Evolutionary conservation across 768 basidiomycete genomes (phyloP).

Genomic region (Rhodotorula kratochvilovae): DNA sequence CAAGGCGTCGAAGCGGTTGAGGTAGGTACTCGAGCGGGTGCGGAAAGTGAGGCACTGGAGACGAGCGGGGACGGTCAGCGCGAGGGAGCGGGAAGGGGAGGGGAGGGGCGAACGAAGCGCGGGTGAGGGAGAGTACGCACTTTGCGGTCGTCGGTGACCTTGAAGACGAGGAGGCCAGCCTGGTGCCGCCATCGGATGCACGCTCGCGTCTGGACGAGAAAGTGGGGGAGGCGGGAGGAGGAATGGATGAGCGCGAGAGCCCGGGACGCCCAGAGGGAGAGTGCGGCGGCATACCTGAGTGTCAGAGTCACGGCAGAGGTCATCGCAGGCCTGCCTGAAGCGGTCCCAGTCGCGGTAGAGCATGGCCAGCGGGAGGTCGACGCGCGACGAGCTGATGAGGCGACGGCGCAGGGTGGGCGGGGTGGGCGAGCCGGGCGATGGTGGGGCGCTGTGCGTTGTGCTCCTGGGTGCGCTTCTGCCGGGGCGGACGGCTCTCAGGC

Average conservation of each 20-base stretch:
- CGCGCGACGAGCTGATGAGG: no score
- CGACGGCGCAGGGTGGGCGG: not conserved
- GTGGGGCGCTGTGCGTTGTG: not conserved
- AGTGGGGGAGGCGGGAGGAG: not conserved
- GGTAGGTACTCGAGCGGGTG: conserved; percentile 85
- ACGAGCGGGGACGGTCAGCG: not conserved
- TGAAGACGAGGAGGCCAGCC: conserved; percentile 80
- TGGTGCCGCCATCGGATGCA: conserved; percentile 70
- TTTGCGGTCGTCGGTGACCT: conserved; percentile 84
- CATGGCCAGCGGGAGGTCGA: not conserved
- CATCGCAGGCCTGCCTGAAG: not conserved
- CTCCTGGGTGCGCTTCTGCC: not conserved
- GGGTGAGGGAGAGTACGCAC: conserved; percentile 44
- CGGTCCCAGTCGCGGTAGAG: conserved; percentile 21
- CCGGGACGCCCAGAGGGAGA: not conserved
- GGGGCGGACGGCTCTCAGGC: no score
- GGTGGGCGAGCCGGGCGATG: not conserved
- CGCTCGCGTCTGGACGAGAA: conserved; percentile 66
- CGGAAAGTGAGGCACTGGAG: conserved; percentile 90
- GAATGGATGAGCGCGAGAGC: conserved; percentile 3
- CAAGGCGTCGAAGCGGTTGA: conserved; percentile 91
- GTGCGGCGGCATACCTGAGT: not conserved
- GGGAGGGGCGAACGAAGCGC: not conserved
- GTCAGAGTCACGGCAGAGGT: conserved; percentile 14
- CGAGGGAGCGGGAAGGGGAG: no score